phyloP scores from a whole-genome alignment of 2,329 filamentous ascomycete species.

The Sclerotinia glacialis region DNA sequence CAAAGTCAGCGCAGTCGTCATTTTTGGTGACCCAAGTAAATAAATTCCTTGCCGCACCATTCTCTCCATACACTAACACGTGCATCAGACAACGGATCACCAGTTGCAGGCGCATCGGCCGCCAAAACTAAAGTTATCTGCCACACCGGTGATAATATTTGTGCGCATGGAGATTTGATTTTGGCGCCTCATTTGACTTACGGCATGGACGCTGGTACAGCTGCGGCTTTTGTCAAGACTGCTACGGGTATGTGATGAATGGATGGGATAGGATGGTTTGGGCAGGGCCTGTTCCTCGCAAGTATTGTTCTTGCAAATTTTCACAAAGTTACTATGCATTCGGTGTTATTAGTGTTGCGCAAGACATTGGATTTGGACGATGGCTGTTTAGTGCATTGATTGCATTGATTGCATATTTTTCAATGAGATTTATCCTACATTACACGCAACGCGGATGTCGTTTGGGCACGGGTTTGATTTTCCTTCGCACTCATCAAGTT shows the following conservation, averaged over 20 bases:
- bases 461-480: too few relatives aligned
- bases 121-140: conserved; percentile 31
- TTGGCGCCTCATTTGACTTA: conserved; percentile 31
- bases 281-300: not conserved
- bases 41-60: not conserved
- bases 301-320: not conserved
- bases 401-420: too few relatives aligned
- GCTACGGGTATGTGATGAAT: not conserved
- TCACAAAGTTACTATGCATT: too few relatives aligned
- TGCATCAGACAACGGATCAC: conserved; percentile 28
- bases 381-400: not conserved
- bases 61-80: not conserved
- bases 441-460: too few relatives aligned
- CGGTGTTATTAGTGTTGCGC: not conserved
- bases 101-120: conserved; percentile 26
- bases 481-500: too few relatives aligned
- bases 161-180: conserved; percentile 28
- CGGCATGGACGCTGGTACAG: conserved; percentile 28
- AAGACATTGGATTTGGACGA: not conserved
- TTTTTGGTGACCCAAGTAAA: conserved; percentile 34
- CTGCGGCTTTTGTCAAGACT: conserved; percentile 30
- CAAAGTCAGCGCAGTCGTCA: conserved; percentile 29
- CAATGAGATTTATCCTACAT: too few relatives aligned
- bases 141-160: conserved; percentile 32
- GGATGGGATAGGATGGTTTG: not conserved